Evolutionary conservation across 306 rosid genomes (phyloP).

Genomic region (Carpinus fangiana): DNA sequence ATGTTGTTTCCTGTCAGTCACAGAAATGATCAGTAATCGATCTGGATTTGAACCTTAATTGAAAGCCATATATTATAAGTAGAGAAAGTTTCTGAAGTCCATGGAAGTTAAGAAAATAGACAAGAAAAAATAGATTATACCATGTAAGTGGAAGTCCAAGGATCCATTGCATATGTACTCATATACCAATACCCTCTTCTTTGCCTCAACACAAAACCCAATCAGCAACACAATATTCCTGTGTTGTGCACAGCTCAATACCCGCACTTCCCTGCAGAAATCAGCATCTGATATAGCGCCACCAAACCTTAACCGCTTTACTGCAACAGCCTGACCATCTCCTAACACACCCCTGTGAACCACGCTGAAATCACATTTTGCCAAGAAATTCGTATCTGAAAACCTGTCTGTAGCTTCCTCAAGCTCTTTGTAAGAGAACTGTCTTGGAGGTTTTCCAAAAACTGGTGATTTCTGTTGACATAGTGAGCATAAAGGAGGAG

Average conservation of each 20-base stretch:
- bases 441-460: constrained; percentile 92
- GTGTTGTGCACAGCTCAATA: constrained; percentile 97
- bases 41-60: neutral
- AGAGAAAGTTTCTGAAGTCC: neutral
- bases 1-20: constrained; percentile 54
- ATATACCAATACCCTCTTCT: constrained; percentile 71
- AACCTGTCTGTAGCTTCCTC: constrained; percentile 80
- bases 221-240: constrained; percentile 87
- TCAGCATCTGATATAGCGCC: constrained; percentile 86
- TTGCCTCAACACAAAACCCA: constrained; percentile 76
- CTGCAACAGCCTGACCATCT: constrained; percentile 92
- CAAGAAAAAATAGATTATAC: constrained; percentile 33
- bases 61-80: neutral
- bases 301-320: constrained; percentile 78
- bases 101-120: neutral
- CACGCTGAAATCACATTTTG: constrained; percentile 83
- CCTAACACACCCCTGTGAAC: constrained; percentile 78
- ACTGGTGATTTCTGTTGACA: constrained; percentile 87
- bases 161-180: constrained; percentile 91
- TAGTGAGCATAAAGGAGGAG: constrained; percentile 88
- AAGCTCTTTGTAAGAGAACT: constrained; percentile 70
- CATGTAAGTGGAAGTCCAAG: constrained; percentile 84
- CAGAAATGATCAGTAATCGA: constrained; percentile 14
- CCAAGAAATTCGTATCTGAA: constrained; percentile 65
- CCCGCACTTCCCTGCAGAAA: constrained; percentile 86